Evolutionary conservation across 2,329 filamentous ascomycete genomes (phyloP), one percentile per base, ranked within the genome.

Genomic region (Colletotrichum chlorophyti): DNA sequence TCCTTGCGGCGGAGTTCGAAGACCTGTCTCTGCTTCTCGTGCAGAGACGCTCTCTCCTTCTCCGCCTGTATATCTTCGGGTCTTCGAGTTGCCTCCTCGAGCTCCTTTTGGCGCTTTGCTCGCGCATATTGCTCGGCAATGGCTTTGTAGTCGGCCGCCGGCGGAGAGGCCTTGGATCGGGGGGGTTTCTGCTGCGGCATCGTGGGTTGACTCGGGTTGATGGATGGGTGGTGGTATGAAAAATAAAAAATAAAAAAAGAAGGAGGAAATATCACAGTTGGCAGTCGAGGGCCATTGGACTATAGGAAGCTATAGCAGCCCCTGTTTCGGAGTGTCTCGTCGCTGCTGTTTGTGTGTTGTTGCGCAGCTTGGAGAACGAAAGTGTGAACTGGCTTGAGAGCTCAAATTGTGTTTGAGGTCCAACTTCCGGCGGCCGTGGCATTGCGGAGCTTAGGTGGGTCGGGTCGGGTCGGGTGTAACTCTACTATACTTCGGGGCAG

Each of bases 51-150:
- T 15, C 70, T 69, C 47, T 73, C 67, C 52, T 72, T 68, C 51
- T 74, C 68, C 10, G 64, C 59, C 32, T 58, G 45, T 43, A 37
- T 46, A 17, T 58, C 59, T 29, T 60, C 51, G 11, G 51, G 55
- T 23, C 65, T 68, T 49, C 66, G 70, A 21, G 65, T 68, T 19
- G 75, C 74, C 59, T 79, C 74, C 51, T 79, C 70, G 8, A 69
- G 65, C 54, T 79, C 77, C 62, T 82, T 79, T 57, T 74, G 74
- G 47, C 75, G 77, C 69, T 84, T 83, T 29, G 83, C 83, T 40
- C 76, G 78, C 24, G 77, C 81, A 72, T 78, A 85, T 68, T 84
- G 76, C 34, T 79, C 78, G 15, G 80, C 76, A 60, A 86, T 82
- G 55, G 76, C 70, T 65, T 82, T 73, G 73, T 83, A 83, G 34